Conservation (phyloP, 148 eudicot genomes). For the Cornus kousa region DNA sequence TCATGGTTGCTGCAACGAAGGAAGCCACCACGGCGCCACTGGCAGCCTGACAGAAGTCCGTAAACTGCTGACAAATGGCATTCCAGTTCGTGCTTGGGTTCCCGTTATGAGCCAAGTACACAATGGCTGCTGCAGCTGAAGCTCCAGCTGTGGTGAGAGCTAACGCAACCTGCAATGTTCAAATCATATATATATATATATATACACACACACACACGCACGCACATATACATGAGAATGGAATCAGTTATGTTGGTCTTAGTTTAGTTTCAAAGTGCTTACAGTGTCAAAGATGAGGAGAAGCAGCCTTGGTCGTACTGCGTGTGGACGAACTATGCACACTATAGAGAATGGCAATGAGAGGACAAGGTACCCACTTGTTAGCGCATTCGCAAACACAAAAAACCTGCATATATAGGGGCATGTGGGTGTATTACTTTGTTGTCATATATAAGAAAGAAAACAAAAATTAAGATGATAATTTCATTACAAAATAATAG, state of each 20-base stretch:
- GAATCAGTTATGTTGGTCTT: too few relatives aligned
- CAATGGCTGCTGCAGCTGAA: conserved; percentile 82
- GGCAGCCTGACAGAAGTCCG: conserved; percentile 63
- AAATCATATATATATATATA: too few relatives aligned
- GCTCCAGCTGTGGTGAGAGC: conserved; percentile 60
- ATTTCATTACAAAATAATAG: too few relatives aligned
- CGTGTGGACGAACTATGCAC: conserved; percentile 71
- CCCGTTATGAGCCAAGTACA: conserved; percentile 82
- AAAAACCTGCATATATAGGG: conserved; percentile 49
- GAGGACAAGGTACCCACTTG: conserved; percentile 69
- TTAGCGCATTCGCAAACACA: conserved; percentile 73
- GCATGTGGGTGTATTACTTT: too few relatives aligned
- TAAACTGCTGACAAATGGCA: conserved; percentile 83
- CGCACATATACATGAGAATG: too few relatives aligned
- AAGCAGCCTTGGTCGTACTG: conserved; percentile 55
- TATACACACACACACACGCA: too few relatives aligned
- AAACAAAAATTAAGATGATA: too few relatives aligned
- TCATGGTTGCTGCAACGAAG: conserved; percentile 54
- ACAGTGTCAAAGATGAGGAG: conserved; percentile 78
- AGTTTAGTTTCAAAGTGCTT: neutral
- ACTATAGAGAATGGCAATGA: conserved; percentile 83
- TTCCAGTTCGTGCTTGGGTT: conserved; percentile 66
- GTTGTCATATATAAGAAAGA: too few relatives aligned
- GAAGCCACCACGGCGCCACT: conserved; percentile 90
- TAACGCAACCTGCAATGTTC: conserved; percentile 40